phyloP scores from a whole-genome alignment of 2,329 filamentous ascomycete genomes.

The Tolypocladium endophyticum region DNA sequence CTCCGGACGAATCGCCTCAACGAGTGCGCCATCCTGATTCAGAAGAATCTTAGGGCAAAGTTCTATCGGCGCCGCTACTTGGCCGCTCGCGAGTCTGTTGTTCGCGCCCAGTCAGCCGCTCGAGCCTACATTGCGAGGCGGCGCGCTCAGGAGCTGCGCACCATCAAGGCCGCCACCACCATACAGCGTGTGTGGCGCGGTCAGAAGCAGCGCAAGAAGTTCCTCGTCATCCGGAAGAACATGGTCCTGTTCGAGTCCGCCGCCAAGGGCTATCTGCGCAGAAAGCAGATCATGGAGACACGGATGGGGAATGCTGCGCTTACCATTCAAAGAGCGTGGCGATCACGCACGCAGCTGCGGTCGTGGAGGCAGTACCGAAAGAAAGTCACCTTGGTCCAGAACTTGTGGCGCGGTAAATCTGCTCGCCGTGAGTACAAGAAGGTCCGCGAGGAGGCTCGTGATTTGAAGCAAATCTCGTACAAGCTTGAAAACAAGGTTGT shows the following conservation, averaged over 20 bases:
- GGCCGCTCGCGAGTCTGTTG: constrained; percentile 71
- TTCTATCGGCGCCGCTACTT: constrained; percentile 91
- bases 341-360: constrained; percentile 66
- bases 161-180: constrained; percentile 76
- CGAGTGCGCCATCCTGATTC: constrained; percentile 91
- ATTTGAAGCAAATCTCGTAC: constrained; percentile 98
- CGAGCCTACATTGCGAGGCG: constrained; percentile 71
- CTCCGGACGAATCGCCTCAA: constrained; percentile 83
- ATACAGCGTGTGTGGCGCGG: constrained; percentile 96
- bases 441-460: constrained; percentile 87
- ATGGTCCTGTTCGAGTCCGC: constrained; percentile 81
- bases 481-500: constrained; percentile 99
- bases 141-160: constrained; percentile 69
- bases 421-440: constrained; percentile 82
- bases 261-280: constrained; percentile 83
- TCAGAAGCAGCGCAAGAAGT: constrained; percentile 76
- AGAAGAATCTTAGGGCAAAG: constrained; percentile 93
- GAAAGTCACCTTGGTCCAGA: constrained; percentile 85
- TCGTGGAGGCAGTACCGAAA: constrained; percentile 81
- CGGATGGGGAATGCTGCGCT: constrained; percentile 84
- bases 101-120: constrained; percentile 67
- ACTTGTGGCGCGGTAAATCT: constrained; percentile 75
- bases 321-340: constrained; percentile 85
- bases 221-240: constrained; percentile 67
- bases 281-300: constrained; percentile 88